Percentiles rank a stretch among this genome's conserved stretches.
Evolutionary conservation across 805 yeast genomes (phyloP).

Genomic region (Priceomyces melissophilus): DNA sequence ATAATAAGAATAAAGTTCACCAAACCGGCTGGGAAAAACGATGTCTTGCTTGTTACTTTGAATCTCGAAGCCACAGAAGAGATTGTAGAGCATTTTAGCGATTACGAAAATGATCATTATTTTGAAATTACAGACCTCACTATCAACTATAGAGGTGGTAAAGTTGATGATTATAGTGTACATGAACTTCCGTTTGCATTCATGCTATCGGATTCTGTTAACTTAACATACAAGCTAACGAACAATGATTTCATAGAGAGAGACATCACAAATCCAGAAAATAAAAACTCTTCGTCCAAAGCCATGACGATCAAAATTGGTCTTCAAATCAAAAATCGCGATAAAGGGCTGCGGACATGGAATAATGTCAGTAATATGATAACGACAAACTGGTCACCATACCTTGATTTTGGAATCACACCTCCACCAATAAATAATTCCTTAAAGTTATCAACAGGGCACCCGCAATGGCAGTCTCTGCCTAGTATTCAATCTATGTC

Average conservation of each 20-base stretch:
- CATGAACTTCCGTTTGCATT: slow-evolving; percentile 25
- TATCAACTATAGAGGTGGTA: slow-evolving; percentile 27
- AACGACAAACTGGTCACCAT: slow-evolving; percentile 38
- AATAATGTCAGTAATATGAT: slow-evolving; percentile 25
- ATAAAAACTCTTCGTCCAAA: slow-evolving; percentile 16
- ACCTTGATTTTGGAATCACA: slow-evolving; percentile 31
- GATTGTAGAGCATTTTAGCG: slow-evolving; percentile 15
- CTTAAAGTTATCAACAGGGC: slow-evolving; percentile 23
- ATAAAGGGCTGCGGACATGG: slow-evolving; percentile 4
- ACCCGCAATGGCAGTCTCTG: slow-evolving; percentile 21
- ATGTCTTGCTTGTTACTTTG: slow-evolving; percentile 44
- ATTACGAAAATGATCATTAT: slow-evolving; percentile 10
- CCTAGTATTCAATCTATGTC: slow-evolving; percentile 7
- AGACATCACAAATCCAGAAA: slow-evolving; percentile 13
- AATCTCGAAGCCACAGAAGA: slow-evolving; percentile 47
- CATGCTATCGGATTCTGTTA: slow-evolving; percentile 28
- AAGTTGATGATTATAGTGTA: slow-evolving; percentile 18
- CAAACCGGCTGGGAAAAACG: slow-evolving; percentile 46
- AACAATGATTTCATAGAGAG: slow-evolving; percentile 26
- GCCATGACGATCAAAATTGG: slow-evolving; percentile 24
- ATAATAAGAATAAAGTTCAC: slow-evolving; percentile 46
- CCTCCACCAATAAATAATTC: slow-evolving; percentile 40
- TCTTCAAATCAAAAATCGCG: slow-evolving; percentile 21
- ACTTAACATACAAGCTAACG: slow-evolving; percentile 30
- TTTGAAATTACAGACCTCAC: slow-evolving; percentile 21